These are phyloP conservation scores for Phoma sp. DNA, from an alignment of 2,329 filamentous ascomycete species.

Conservation along the genomic window DNA sequence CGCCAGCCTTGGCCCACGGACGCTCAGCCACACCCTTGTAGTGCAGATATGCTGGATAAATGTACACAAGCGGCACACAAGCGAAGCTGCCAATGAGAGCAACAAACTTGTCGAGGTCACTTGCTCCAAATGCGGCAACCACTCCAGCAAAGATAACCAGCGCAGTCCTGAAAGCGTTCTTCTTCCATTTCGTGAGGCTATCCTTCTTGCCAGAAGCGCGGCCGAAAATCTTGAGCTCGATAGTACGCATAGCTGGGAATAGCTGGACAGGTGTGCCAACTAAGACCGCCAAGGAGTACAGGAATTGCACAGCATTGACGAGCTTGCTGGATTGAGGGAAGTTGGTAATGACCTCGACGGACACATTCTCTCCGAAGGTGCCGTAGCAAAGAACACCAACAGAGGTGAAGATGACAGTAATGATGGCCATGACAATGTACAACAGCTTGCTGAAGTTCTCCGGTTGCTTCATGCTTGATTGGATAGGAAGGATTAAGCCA, in stretches of 20 bases:
- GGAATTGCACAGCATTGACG: conserved; percentile 78
- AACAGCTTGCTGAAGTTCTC: conserved; percentile 72
- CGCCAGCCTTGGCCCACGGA: conserved; percentile 63
- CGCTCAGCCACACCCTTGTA: conserved; percentile 70
- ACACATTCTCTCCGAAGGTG: conserved; percentile 72
- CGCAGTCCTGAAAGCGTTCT: conserved; percentile 69
- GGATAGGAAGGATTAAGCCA: conserved; percentile 77
- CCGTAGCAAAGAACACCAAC: conserved; percentile 78
- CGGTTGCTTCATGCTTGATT: conserved; percentile 76
- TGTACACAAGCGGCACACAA: conserved; percentile 78
- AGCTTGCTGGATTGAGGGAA: conserved; percentile 73
- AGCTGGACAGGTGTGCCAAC: conserved; percentile 77
- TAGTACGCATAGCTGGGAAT: conserved; percentile 75
- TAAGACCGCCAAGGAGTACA: conserved; percentile 77
- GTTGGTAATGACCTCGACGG: conserved; percentile 79
- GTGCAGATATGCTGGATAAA: conserved; percentile 76
- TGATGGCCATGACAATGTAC: conserved; percentile 73
- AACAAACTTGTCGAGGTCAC: conserved; percentile 76
- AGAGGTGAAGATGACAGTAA: conserved; percentile 75
- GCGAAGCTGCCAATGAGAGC: conserved; percentile 76
- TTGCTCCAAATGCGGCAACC: conserved; percentile 70
- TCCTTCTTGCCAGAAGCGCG: conserved; percentile 70
- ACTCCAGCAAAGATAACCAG: conserved; percentile 67
- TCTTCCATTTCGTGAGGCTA: conserved; percentile 74
- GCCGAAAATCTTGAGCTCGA: conserved; percentile 74